These are phyloP conservation scores for Passalora sequoiae DNA, from an alignment of 2,329 filamentous ascomycete genomes.

Conservation along the genomic window DNA sequence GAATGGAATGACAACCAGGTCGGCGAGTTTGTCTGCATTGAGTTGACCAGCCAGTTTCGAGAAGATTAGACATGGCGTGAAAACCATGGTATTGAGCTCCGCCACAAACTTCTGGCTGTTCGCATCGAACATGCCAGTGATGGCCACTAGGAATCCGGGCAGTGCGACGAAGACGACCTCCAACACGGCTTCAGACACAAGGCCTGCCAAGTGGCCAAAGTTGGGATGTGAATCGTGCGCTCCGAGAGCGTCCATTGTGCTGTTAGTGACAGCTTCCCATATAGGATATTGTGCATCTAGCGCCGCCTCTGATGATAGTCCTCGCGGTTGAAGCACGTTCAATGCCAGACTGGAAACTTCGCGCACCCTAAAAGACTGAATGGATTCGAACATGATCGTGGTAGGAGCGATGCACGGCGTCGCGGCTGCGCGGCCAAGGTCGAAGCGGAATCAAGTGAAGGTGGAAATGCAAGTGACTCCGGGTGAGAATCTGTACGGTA, in stretches of 20 bases:
- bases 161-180: slow-evolving; percentile 93
- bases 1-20: slow-evolving; percentile 88
- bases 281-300: slow-evolving; percentile 26
- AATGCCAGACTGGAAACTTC: slow-evolving; percentile 30
- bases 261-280: slow-evolving; percentile 31
- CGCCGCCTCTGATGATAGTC: slow-evolving; percentile 16
- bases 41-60: slow-evolving; percentile 94
- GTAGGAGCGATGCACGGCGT: slow-evolving; percentile 14
- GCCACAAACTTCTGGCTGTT: slow-evolving; percentile 95
- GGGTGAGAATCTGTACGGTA: too few species aligned
- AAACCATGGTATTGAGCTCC: slow-evolving; percentile 92
- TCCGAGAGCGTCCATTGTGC: slow-evolving; percentile 24
- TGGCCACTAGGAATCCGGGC: slow-evolving; percentile 87
- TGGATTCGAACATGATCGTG: slow-evolving; percentile 37
- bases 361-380: slow-evolving; percentile 43
- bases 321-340: slow-evolving; percentile 36
- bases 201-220: slow-evolving; percentile 64
- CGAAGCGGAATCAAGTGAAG: slow-evolving; percentile 1
- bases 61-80: slow-evolving; percentile 96
- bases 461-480: too few species aligned
- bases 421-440: slow-evolving; percentile 29
- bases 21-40: slow-evolving; percentile 80
- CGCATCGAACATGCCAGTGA: slow-evolving; percentile 86
- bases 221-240: slow-evolving; percentile 49
- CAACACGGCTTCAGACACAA: slow-evolving; percentile 91